These are phyloP conservation scores for Solanum okadae DNA, from an alignment of 257 asterid species.

Conservation along the genomic window DNA sequence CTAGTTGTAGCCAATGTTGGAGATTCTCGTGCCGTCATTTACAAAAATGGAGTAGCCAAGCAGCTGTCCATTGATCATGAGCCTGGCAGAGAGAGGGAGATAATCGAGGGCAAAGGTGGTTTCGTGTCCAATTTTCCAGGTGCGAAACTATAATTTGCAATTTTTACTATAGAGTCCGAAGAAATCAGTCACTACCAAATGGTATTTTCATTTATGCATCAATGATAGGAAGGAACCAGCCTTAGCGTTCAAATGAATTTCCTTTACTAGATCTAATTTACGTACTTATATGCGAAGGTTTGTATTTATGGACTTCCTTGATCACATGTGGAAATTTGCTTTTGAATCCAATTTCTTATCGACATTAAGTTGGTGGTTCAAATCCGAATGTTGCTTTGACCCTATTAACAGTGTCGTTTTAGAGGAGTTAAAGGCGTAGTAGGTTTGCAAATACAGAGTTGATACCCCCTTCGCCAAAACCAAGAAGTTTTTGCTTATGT, in stretches of 20 bases:
- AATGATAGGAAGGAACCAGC: too few relatives aligned
- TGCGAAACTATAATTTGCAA: background rate
- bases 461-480: background rate
- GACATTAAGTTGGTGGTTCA: background rate
- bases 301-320: background rate
- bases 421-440: background rate
- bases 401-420: background rate
- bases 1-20: slow-evolving; percentile 93
- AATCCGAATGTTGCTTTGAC: background rate
- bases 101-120: slow-evolving; percentile 79
- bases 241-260: background rate
- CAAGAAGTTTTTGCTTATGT: background rate
- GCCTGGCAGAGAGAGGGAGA: slow-evolving; percentile 57
- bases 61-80: slow-evolving; percentile 88
- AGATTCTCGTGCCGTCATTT: slow-evolving; percentile 92
- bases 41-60: slow-evolving; percentile 67
- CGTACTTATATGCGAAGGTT: background rate
- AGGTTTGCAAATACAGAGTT: background rate
- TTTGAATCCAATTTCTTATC: background rate
- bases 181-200: background rate
- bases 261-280: background rate
- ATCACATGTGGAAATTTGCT: background rate
- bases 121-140: slow-evolving; percentile 81
- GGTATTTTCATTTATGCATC: background rate
- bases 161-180: background rate